Conservation (phyloP, 805 yeast genomes). For the Isabelozyma heimii region DNA sequence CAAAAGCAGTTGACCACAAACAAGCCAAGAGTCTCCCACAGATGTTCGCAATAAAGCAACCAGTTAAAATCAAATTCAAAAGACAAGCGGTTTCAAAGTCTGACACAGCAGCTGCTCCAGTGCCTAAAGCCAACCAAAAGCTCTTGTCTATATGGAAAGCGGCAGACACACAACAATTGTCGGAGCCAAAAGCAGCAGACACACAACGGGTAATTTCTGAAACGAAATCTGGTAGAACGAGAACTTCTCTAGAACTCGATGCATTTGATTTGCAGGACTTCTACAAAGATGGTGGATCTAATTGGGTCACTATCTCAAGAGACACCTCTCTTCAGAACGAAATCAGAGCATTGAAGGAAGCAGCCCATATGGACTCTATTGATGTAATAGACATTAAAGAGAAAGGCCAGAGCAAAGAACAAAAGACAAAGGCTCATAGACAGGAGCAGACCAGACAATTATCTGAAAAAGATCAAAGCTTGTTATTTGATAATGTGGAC, state of each 20-base stretch:
- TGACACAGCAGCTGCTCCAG: neutral
- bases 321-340: conserved; percentile 23
- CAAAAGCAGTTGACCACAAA: no score
- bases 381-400: conserved; percentile 1
- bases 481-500: neutral
- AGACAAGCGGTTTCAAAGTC: neutral
- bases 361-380: conserved; percentile 9
- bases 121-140: neutral
- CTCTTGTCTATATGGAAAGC: neutral
- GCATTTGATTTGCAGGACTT: neutral
- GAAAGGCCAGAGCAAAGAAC: no score
- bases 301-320: conserved; percentile 22
- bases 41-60: neutral
- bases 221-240: neutral
- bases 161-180: neutral
- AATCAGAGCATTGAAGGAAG: conserved; percentile 18
- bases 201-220: neutral
- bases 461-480: neutral
- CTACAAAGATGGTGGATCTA: conserved; percentile 18
- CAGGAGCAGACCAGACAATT: neutral
- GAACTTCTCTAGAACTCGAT: neutral
- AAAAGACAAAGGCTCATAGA: no score
- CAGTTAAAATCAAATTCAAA: neutral
- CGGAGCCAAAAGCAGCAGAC: neutral
- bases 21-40: neutral